Conservation (phyloP, 805 yeast genomes). For the Candida coquimbonensis region DNA sequence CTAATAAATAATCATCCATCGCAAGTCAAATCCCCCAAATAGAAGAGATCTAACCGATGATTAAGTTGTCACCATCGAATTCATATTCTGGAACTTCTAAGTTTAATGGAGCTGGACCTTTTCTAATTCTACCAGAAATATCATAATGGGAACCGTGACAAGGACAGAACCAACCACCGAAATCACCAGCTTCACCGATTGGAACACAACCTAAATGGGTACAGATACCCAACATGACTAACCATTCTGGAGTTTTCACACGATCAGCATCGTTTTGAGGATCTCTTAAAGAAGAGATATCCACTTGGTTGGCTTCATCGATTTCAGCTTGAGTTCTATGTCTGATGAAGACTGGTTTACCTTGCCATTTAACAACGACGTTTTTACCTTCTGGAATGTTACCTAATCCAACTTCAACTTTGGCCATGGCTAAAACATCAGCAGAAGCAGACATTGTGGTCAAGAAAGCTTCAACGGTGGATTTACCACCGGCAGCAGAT, state of each 20-base stretch:
- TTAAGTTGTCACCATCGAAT: conserved; percentile 75
- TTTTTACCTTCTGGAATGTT: conserved; percentile 97
- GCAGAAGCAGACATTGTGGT: conserved; percentile 96
- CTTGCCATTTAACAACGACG: conserved; percentile 99
- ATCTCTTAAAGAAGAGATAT: conserved; percentile 76
- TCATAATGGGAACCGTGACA: conserved; percentile 99
- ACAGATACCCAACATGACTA: conserved; percentile 98
- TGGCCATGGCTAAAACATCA: conserved; percentile 98
- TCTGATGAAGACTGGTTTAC: conserved; percentile 99
- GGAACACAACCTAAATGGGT: conserved; percentile 99
- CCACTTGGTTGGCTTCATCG: conserved; percentile 85
- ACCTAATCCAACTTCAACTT: conserved; percentile 92
- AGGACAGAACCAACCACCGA: conserved; percentile 99
- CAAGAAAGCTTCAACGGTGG: conserved; percentile 90
- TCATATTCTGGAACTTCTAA: conserved; percentile 93
- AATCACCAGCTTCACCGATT: conserved; percentile 99
- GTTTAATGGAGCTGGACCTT: conserved; percentile 99
- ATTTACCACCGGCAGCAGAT: conserved; percentile 91
- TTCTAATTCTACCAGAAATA: conserved; percentile 99
- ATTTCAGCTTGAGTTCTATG: conserved; percentile 94
- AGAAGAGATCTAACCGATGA: conserved; percentile 65
- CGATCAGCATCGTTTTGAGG: conserved; percentile 92
- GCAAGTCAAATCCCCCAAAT: background rate
- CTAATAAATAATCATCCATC: background rate
- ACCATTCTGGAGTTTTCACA: conserved; percentile 96